Evolutionary conservation across 768 basidiomycete genomes (phyloP).

Genomic region (Melanogaster broomeanus): DNA sequence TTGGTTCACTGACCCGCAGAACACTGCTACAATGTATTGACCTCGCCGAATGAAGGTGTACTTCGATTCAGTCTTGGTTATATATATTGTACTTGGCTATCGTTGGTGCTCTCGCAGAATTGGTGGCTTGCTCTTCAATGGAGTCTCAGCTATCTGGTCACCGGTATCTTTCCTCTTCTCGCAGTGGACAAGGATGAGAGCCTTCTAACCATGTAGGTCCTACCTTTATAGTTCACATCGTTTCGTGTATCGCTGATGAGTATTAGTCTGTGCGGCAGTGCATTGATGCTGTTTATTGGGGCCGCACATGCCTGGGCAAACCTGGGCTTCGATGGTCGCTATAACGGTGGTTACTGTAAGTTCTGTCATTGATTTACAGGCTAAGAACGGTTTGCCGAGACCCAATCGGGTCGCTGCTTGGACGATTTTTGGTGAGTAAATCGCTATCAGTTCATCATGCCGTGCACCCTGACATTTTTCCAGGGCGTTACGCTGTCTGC

Average conservation of each 20-base stretch:
- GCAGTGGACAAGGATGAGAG: conserved; percentile 73
- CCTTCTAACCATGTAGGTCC: conserved; percentile 56
- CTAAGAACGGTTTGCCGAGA: conserved; percentile 64
- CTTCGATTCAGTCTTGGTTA: conserved; percentile 80
- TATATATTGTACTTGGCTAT: conserved; percentile 52
- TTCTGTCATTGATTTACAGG: conserved; percentile 62
- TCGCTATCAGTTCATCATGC: neutral
- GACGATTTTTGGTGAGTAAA: conserved; percentile 58
- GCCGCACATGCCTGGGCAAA: conserved; percentile 12
- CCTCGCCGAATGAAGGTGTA: conserved; percentile 46
- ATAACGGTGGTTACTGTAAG: conserved; percentile 55
- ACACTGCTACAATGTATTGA: too few species aligned
- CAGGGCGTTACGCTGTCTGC: too few species aligned
- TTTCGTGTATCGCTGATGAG: conserved; percentile 8
- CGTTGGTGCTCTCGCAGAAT: conserved; percentile 27
- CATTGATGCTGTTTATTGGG: conserved; percentile 42
- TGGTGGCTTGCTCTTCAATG: conserved; percentile 40
- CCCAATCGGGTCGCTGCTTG: conserved; percentile 65
- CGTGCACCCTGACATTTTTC: neutral
- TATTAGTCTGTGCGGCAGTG: conserved; percentile 49
- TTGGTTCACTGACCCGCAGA: too few species aligned
- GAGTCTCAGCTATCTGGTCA: conserved; percentile 49
- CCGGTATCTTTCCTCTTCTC: conserved; percentile 69
- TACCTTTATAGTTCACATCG: neutral
- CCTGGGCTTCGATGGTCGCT: conserved; percentile 6